Evolutionary conservation across 2,329 filamentous ascomycete genomes (phyloP).

Genomic region (Sphaerostilbella broomeana): DNA sequence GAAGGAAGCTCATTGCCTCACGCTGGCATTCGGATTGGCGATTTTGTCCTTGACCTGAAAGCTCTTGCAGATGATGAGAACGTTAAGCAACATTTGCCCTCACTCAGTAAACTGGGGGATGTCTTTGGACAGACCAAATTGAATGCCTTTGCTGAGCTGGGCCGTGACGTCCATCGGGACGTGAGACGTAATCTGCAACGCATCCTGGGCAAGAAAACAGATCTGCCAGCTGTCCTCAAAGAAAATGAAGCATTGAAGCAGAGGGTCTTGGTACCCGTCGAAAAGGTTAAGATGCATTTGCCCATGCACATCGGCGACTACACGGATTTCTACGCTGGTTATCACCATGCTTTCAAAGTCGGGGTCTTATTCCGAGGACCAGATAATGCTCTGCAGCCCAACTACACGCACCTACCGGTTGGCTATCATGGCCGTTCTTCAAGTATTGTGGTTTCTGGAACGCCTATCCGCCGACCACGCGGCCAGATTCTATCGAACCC

Average conservation of each 20-base stretch:
- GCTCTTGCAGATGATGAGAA: slow-evolving; percentile 46
- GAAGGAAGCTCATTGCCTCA: slow-evolving; percentile 48
- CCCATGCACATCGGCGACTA: slow-evolving; percentile 77
- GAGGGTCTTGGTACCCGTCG: slow-evolving; percentile 22
- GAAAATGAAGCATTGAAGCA: slow-evolving; percentile 29
- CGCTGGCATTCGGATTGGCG: slow-evolving; percentile 65
- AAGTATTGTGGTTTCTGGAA: slow-evolving; percentile 68
- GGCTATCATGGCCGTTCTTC: slow-evolving; percentile 76
- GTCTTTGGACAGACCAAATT: slow-evolving; percentile 25
- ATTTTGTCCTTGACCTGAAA: slow-evolving; percentile 63
- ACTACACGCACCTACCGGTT: slow-evolving; percentile 74
- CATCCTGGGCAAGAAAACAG: slow-evolving; percentile 50
- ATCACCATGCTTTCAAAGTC: slow-evolving; percentile 67
- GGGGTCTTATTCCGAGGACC: slow-evolving; percentile 68
- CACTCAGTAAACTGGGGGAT: slow-evolving; percentile 19
- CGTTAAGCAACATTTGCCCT: slow-evolving; percentile 24
- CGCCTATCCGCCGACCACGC: slow-evolving; percentile 62
- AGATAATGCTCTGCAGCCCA: slow-evolving; percentile 68
- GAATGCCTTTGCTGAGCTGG: slow-evolving; percentile 42
- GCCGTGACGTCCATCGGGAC: slow-evolving; percentile 60
- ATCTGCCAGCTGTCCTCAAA: slow-evolving; percentile 26
- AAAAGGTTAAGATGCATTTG: slow-evolving; percentile 58
- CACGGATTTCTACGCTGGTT: slow-evolving; percentile 76
- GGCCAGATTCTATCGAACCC: slow-evolving; percentile 58
- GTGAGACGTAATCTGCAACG: slow-evolving; percentile 64